Evolutionary conservation across 805 yeast genomes (phyloP).

Genomic region (Myxozyma monticola): DNA sequence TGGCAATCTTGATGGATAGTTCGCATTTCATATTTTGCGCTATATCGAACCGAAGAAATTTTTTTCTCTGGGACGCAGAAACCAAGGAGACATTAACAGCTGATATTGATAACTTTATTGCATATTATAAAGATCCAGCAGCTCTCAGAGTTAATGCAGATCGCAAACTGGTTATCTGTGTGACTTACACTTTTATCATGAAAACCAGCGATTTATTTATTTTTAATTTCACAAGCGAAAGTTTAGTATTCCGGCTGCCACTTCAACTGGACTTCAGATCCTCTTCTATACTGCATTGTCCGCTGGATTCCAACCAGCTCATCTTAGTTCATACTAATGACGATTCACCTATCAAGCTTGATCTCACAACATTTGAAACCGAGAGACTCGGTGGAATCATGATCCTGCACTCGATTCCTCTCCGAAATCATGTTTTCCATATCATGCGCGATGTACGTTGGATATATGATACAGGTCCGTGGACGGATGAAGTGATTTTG

Average conservation of each 20-base stretch:
- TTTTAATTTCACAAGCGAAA: constrained; percentile 22
- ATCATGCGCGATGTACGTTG: no score
- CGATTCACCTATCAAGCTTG: constrained; percentile 19
- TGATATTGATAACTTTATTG: constrained; percentile 7
- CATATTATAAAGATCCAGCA: no score
- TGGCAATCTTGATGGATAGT: constrained; percentile 24
- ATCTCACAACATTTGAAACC: constrained; percentile 10
- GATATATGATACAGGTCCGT: no score
- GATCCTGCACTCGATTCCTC: no score
- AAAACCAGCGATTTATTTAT: constrained; percentile 14
- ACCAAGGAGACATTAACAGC: background rate
- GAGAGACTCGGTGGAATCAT: constrained; percentile 21
- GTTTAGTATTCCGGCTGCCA: constrained; percentile 11
- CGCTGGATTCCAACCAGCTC: constrained; percentile 15
- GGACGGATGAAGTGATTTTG: no score
- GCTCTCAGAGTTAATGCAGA: constrained; percentile 22
- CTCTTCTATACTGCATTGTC: constrained; percentile 18
- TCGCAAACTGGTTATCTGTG: constrained; percentile 11
- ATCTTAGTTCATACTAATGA: constrained; percentile 28
- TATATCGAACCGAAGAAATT: constrained; percentile 14
- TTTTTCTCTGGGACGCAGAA: no score
- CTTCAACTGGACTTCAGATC: constrained; percentile 16
- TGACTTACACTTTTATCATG: constrained; percentile 12
- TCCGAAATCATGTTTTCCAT: no score
- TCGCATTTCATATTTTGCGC: constrained; percentile 28